Percentiles rank a stretch among this genome's conserved stretches.
Conservation (phyloP, 2,329 filamentous ascomycete species). For the Cadophora sp. region DNA sequence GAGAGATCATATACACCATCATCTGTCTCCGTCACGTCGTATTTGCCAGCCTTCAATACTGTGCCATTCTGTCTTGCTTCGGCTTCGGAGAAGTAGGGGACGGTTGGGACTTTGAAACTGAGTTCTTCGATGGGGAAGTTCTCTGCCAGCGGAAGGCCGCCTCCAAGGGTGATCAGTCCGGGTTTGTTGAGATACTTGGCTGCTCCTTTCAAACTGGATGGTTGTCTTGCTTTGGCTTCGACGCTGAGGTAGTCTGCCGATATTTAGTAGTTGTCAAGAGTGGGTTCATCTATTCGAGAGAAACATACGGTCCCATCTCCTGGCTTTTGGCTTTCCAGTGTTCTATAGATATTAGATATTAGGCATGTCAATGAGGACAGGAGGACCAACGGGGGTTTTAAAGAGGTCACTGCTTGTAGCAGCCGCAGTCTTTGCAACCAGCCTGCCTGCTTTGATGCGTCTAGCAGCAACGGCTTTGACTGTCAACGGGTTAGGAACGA, state of each 20-base stretch:
- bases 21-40: conserved; percentile 72
- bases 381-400: conserved; percentile 68
- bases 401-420: conserved; percentile 82
- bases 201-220: conserved; percentile 81
- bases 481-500: conserved; percentile 55
- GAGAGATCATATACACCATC: conserved; percentile 72
- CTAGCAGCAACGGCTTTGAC: conserved; percentile 71
- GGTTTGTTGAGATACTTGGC: conserved; percentile 81
- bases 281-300: conserved; percentile 21
- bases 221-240: conserved; percentile 67
- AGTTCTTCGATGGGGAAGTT: conserved; percentile 92
- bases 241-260: conserved; percentile 59
- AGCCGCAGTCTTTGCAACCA: conserved; percentile 79
- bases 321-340: conserved; percentile 74
- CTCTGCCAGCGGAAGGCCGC: conserved; percentile 85
- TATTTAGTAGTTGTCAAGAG: conserved; percentile 25
- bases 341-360: conserved; percentile 47
- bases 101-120: conserved; percentile 72
- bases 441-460: conserved; percentile 73
- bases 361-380: conserved; percentile 4
- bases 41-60: conserved; percentile 75
- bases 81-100: conserved; percentile 73
- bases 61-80: conserved; percentile 67
- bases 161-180: conserved; percentile 88
- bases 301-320: conserved; percentile 81